These are phyloP conservation scores for Cladosporium sp. DNA, from an alignment of 2,329 filamentous ascomycete species.

Conservation along the genomic window DNA sequence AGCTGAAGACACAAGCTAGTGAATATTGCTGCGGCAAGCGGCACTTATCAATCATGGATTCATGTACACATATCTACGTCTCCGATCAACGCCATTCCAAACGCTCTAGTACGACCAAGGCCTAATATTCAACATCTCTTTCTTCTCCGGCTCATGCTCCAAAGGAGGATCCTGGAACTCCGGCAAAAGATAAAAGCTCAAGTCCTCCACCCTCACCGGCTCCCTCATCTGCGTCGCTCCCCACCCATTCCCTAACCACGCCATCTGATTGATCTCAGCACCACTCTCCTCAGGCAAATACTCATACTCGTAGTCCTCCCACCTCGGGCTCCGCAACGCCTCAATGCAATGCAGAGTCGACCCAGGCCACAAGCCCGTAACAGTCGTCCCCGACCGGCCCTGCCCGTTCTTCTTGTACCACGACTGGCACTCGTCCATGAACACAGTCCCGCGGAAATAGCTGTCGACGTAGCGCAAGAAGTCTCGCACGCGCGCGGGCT, in stretches of 20 bases:
- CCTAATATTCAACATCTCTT: conserved; percentile 37
- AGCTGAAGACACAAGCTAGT: not conserved
- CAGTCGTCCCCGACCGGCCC: conserved; percentile 59
- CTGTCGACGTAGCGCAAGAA: conserved; percentile 52
- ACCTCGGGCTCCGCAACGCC: conserved; percentile 57
- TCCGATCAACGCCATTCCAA: not conserved
- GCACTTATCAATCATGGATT: not conserved
- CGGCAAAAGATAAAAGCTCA: conserved; percentile 47
- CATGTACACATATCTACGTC: not conserved
- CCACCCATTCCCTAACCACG: conserved; percentile 70
- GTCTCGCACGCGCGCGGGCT: conserved; percentile 51
- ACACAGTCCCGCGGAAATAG: conserved; percentile 54
- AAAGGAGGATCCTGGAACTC: conserved; percentile 43
- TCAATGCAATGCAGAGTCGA: conserved; percentile 64
- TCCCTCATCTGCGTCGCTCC: conserved; percentile 58
- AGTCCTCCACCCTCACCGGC: conserved; percentile 40
- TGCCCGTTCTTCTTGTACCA: conserved; percentile 66
- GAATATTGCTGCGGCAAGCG: not conserved
- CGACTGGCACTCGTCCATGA: conserved; percentile 65
- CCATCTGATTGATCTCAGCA: conserved; percentile 54
- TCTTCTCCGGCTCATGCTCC: conserved; percentile 43
- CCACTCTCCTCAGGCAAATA: conserved; percentile 36
- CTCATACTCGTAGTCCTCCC: conserved; percentile 62
- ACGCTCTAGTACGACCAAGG: conserved; percentile 41
- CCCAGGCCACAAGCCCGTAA: conserved; percentile 71